A percentile compares a stretch with the other conserved stretches of the same genome.
Evolutionary conservation across 179 eudicot genomes (phyloP).

Genomic region (Silene vulgaris): DNA sequence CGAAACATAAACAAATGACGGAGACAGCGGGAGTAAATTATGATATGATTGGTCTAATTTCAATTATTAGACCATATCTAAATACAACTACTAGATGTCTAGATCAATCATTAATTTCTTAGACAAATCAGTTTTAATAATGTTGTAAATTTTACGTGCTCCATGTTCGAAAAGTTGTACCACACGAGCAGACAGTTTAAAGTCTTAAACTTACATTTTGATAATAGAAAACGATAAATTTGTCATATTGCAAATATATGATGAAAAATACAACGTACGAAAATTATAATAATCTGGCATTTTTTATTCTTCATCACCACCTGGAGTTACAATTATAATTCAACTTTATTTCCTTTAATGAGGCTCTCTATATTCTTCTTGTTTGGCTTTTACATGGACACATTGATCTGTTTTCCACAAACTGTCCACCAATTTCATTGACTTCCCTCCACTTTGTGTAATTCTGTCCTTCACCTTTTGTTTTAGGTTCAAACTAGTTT

Average conservation of each 20-base stretch:
- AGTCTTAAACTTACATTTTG: no score
- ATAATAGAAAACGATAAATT: not conserved
- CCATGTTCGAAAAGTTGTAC: no score
- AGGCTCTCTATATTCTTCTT: conserved; percentile 9
- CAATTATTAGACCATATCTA: no score
- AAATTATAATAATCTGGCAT: not conserved
- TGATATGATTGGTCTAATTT: no score
- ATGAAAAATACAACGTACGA: not conserved
- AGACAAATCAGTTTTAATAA: no score
- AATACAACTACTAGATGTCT: no score
- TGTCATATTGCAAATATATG: not conserved
- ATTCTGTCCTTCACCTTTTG: no score
- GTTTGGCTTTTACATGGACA: conserved; percentile 14
- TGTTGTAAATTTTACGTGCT: no score
- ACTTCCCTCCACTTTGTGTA: not conserved
- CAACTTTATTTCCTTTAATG: not conserved
- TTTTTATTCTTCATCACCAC: not conserved
- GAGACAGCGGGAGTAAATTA: no score
- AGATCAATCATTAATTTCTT: no score
- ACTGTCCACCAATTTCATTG: not conserved
- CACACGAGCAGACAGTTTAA: no score
- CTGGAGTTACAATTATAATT: not conserved
- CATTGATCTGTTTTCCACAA: conserved; percentile 1
- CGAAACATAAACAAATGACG: no score
- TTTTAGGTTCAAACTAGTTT: not conserved